Percentiles rank a stretch among this genome's conserved stretches.
These are phyloP conservation scores for Alternaria incomplexa DNA, from an alignment of 2,329 filamentous ascomycete species.

Conservation along the genomic window DNA sequence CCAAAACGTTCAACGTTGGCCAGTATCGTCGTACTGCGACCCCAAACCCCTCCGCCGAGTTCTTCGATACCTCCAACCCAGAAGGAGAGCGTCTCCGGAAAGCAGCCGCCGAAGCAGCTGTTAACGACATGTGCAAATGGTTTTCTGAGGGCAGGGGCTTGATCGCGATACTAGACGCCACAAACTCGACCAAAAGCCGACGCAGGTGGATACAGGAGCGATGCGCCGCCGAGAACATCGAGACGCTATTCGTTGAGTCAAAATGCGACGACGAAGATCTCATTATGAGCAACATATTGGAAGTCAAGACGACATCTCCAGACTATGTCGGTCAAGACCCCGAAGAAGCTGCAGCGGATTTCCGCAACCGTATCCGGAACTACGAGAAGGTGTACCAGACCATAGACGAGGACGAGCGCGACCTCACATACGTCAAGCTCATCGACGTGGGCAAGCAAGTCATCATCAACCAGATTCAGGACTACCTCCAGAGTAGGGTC, in stretches of 20 bases:
- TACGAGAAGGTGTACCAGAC: conserved; percentile 98
- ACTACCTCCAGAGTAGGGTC: conserved; percentile 94
- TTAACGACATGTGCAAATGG: conserved; percentile 94
- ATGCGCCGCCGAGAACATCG: conserved; percentile 76
- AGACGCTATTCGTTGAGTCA: conserved; percentile 94
- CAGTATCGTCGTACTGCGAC: conserved; percentile 90
- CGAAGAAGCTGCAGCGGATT: conserved; percentile 87
- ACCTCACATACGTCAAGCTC: conserved; percentile 94
- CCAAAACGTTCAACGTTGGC: conserved; percentile 96
- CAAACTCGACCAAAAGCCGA: conserved; percentile 90
- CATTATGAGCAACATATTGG: conserved; percentile 97
- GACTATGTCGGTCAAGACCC: conserved; percentile 96
- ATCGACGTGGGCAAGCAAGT: conserved; percentile 96
- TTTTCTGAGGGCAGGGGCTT: conserved; percentile 78
- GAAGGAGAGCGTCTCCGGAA: conserved; percentile 89
- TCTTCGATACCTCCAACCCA: conserved; percentile 89
- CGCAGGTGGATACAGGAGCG: conserved; percentile 89
- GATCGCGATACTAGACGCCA: conserved; percentile 94
- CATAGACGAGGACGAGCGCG: conserved; percentile 84
- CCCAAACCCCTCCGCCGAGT: conserved; percentile 88
- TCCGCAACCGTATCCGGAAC: conserved; percentile 91
- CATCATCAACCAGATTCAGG: conserved; percentile 96
- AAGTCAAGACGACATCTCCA: conserved; percentile 95
- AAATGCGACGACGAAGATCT: conserved; percentile 95
- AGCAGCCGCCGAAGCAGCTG: conserved; percentile 88